phyloP scores from a whole-genome alignment of 306 rosid genomes.

The Fagus sylvatica region DNA sequence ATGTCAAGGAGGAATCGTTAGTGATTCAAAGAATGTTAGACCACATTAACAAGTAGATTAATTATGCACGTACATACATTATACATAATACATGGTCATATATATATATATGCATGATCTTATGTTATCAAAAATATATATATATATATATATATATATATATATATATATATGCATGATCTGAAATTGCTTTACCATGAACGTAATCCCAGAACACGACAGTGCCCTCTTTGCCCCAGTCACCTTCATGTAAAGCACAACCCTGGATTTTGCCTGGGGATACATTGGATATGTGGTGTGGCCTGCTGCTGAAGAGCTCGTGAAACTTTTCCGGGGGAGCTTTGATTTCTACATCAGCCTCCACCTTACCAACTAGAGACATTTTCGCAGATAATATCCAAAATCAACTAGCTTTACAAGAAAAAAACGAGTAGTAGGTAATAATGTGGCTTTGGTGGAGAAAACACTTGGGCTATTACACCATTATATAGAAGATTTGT shows the following conservation, averaged over 20 bases:
- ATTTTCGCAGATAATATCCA: background rate
- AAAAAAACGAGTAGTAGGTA: background rate
- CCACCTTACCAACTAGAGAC: constrained; percentile 15
- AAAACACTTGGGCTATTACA: background rate
- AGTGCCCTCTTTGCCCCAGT: constrained; percentile 23
- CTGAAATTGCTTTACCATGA: constrained; percentile 18
- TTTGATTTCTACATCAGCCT: constrained; percentile 21
- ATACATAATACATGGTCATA: too few species aligned
- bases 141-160: too few species aligned
- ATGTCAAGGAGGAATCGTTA: too few species aligned
- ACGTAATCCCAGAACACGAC: constrained; percentile 21
- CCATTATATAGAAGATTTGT: background rate
- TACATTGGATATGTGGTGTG: constrained; percentile 21
- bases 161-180: background rate
- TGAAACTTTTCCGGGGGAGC: constrained; percentile 12
- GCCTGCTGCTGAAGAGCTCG: constrained; percentile 16
- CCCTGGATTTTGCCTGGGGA: background rate
- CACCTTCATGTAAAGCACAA: constrained; percentile 17
- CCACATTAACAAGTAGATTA: too few species aligned
- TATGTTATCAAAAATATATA: too few species aligned
- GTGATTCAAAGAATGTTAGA: too few species aligned
- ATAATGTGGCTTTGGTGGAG: background rate
- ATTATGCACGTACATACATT: too few species aligned
- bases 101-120: too few species aligned
- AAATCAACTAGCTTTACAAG: background rate